Base-by-base conservation (phyloP, 805 yeast species). In the Brettanomyces nanus region DNA sequence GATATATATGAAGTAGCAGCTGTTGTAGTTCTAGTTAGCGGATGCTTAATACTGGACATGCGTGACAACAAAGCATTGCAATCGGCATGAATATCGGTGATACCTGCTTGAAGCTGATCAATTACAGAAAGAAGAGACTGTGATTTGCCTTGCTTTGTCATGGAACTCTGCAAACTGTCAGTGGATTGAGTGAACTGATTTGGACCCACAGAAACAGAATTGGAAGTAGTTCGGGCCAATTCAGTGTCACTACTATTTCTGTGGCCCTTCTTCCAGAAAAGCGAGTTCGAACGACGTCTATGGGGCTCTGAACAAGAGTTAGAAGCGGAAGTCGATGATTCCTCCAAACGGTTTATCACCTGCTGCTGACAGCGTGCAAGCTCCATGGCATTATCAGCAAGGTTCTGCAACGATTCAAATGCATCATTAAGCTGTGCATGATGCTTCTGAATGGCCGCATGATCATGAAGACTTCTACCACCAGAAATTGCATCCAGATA, bases 1-100 rank as follows among this genome's bases (percentile, higher is more conserved):
- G 72, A 66, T 18, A 71, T 59, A 3, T 71, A 51, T 4, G 72
- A 63, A 4, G 54, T 50, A 3, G 53, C 47, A 3, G 54, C 52
- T 6, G 52, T 38, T 2, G 56, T 54, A 2, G 54, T 51, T 33
- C 62, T 46, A 3, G 52, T 45, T 18, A 56, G 41, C 5, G 52
- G 40, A 27, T 46, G 42, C 29, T 53, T 44, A 2, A 59, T 45
- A 13, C 50, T 44, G 13, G 56, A 49, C 18, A 11, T 22, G 22
- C 20, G 9, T 9, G 22, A 14, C 11, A 25, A n/a, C 9, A 22
- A 19, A n/a, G 29, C 19, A 13, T 18, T 23, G n/a, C n/a, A 34
- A 14, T 28, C 19, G 9, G 17, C 17, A 2, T 20, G 19, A 9
- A 34, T 6, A 13, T n/a, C 25, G 9, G 5, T 20, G n/a, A 34